phyloP scores from a whole-genome alignment of 1,284 basidiomycete species.

The Exsudoporus floridanus region DNA sequence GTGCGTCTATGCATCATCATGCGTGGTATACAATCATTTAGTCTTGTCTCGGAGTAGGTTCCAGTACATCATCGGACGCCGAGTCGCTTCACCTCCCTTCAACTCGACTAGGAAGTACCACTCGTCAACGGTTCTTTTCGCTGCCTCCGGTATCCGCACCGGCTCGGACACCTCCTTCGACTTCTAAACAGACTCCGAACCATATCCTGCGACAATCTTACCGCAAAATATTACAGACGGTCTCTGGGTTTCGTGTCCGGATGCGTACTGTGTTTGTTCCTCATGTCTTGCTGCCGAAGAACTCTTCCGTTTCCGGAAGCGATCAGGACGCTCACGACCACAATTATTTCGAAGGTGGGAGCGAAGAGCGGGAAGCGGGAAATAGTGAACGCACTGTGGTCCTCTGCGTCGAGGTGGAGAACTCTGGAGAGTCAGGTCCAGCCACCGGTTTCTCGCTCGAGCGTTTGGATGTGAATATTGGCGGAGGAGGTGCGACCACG shows the following conservation, averaged over 20 bases:
- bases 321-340: slow-evolving; percentile 33
- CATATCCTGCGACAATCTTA: slow-evolving; percentile 81
- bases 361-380: slow-evolving; percentile 64
- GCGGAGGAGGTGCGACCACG: slow-evolving; percentile 72
- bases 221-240: slow-evolving; percentile 73
- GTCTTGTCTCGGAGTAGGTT: slow-evolving; percentile 37
- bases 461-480: slow-evolving; percentile 67
- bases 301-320: slow-evolving; percentile 9
- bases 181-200: slow-evolving; percentile 43
- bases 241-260: slow-evolving; percentile 80
- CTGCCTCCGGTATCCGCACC: slow-evolving; percentile 50
- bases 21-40: neutral
- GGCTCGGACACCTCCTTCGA: slow-evolving; percentile 42
- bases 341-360: slow-evolving; percentile 42
- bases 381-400: slow-evolving; percentile 81
- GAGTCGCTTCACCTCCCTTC: slow-evolving; percentile 53
- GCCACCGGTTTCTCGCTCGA: slow-evolving; percentile 70
- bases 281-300: slow-evolving; percentile 59
- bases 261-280: slow-evolving; percentile 89
- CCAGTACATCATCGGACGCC: slow-evolving; percentile 43
- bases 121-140: slow-evolving; percentile 62
- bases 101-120: slow-evolving; percentile 60
- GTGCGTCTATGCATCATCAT: slow-evolving; percentile 35
- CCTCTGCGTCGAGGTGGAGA: slow-evolving; percentile 84
- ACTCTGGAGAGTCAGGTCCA: slow-evolving; percentile 58